Evolutionary conservation across 805 yeast genomes (phyloP), one percentile per base, ranked within the genome.

Genomic region (Sugiyamaella boreocaroliniensis): DNA sequence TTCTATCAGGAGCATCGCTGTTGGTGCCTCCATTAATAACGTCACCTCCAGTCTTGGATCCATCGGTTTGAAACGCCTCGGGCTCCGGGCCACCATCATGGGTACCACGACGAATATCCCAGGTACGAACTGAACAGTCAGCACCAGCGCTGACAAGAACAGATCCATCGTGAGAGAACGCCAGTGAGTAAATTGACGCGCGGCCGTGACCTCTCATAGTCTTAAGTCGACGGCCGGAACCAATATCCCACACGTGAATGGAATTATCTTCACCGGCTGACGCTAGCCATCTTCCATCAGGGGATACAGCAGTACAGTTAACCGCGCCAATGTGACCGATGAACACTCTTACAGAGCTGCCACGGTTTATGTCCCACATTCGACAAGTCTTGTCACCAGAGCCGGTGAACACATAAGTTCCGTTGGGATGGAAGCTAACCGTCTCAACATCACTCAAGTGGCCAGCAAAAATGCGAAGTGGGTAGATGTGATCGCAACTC

Each of bases 401-500:
- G 6, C 99, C 99, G 0, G 99, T 92, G 64, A 93, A 83, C 6
- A 93, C 82, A 66, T 93, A 93, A 47, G 90, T 86, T 8, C 97
- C 90, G 68, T 93, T 93, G 22, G 99, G 98, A 71, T 93, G 99
- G 78, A 92, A 93, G 48, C 83, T 83, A 40, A 92, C 95, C 60
- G 92, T 83, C 66, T 93, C 98, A 40, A 93, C 98, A 71, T 93
- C 99, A 63, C 89, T 86, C 62, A 90, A 78, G 70, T 93, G 99
- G 0, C 99, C 99, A 0, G 98, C 98, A 74, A 93, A 92, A 22
- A 93, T 87, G 60, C 99, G 77, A 62, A 93, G 75, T 40, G 99
- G 98, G 66, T 92, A 90, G 45, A 93, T 90, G 69, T 93, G 99
- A 68, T 93, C 99, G 61, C 96, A 89, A 22, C 96, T 89, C 99